phyloP scores from a whole-genome alignment of 176 grass and related monocot species.

The Lolium rigidum region DNA sequence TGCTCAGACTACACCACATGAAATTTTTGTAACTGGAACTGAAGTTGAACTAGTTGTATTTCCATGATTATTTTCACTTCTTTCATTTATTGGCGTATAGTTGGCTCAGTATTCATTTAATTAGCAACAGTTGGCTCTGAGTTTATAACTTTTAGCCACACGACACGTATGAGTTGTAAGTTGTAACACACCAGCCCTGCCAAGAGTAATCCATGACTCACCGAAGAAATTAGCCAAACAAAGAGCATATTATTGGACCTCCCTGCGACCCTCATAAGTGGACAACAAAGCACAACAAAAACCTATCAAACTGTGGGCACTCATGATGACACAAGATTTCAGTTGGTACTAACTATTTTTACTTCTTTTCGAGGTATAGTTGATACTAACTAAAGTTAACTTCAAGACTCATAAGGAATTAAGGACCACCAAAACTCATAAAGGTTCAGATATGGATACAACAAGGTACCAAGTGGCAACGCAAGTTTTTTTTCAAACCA shows the following conservation, averaged over 20 bases:
- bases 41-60: neutral
- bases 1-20: neutral
- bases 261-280: too few relatives aligned
- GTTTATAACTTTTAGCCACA: too few relatives aligned
- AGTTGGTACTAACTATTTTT: slow-evolving; percentile 2
- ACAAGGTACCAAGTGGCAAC: neutral
- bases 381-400: slow-evolving; percentile 20
- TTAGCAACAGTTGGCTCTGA: too few relatives aligned
- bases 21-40: neutral
- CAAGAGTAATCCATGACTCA: too few relatives aligned
- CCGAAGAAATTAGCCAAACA: too few relatives aligned
- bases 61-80: too few relatives aligned
- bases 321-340: slow-evolving; percentile 14
- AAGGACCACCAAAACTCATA: slow-evolving; percentile 14
- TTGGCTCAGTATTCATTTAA: too few relatives aligned
- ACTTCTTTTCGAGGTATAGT: neutral
- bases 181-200: too few relatives aligned
- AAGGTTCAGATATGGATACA: neutral
- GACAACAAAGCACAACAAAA: too few relatives aligned
- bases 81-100: too few relatives aligned
- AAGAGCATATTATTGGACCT: too few relatives aligned
- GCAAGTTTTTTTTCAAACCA: neutral
- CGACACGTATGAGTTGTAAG: too few relatives aligned
- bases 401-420: neutral
- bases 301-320: neutral